These are phyloP conservation scores for Saccharomyces hybrid DNA, from an alignment of 1,139 yeast species.

Conservation along the genomic window DNA sequence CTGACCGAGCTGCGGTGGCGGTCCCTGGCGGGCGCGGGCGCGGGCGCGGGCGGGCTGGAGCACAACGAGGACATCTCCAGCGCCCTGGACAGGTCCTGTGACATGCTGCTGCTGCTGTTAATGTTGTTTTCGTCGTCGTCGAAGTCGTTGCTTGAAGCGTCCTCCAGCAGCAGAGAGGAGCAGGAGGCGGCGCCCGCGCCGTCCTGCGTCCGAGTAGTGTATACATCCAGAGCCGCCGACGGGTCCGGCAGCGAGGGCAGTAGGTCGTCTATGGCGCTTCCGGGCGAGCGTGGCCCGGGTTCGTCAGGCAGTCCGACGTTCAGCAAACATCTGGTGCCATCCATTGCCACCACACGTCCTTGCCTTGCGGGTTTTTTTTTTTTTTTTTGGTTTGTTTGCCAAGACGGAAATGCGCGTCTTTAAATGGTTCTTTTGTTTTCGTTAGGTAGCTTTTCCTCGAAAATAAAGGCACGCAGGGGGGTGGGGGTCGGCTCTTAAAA, in stretches of 20 bases:
- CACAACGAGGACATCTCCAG: slow-evolving; percentile 1
- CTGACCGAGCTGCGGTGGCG: not conserved
- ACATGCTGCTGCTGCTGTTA: not conserved
- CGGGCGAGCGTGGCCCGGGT: not conserved
- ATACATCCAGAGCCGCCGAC: not conserved
- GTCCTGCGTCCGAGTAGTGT: not conserved
- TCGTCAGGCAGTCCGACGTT: not conserved
- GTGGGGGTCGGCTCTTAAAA: not conserved
- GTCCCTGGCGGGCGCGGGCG: not conserved
- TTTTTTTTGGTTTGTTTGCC: not conserved
- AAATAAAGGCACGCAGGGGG: not conserved
- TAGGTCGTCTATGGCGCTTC: not conserved
- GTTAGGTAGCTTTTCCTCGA: not conserved
- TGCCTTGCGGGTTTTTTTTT: not conserved
- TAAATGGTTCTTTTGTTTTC: not conserved
- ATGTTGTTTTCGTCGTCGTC: not conserved
- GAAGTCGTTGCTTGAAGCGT: not conserved
- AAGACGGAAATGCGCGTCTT: not conserved
- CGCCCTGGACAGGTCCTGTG: not conserved
- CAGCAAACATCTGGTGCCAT: not conserved
- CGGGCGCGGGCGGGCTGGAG: not conserved
- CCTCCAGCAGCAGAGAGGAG: not conserved
- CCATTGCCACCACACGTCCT: not conserved
- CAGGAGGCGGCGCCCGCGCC: not conserved
- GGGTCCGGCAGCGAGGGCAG: not conserved